A percentile compares a stretch with the other conserved stretches of the same genome.
Evolutionary conservation across 768 basidiomycete genomes (phyloP).

Genomic region (Lactifluus piperatus): DNA sequence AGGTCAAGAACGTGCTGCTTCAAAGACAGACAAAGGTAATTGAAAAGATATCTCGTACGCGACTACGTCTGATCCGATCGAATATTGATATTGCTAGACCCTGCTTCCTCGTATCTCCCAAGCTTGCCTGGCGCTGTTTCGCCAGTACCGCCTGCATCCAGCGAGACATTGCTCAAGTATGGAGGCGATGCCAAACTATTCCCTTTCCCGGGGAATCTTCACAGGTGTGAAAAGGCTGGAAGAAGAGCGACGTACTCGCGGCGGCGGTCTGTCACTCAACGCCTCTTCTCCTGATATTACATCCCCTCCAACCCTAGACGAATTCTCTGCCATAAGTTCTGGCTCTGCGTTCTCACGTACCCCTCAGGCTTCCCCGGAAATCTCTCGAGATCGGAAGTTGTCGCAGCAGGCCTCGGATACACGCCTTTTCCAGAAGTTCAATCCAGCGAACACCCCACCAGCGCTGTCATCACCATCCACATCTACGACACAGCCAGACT

Average conservation of each 20-base stretch:
- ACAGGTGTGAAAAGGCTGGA: constrained; percentile 77
- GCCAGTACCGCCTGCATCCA: constrained; percentile 69
- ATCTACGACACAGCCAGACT: constrained; percentile 42
- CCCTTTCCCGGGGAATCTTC: constrained; percentile 89
- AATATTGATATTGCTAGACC: constrained; percentile 8
- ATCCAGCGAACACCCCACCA: constrained; percentile 31
- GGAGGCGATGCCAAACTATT: constrained; percentile 65
- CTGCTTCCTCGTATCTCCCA: constrained; percentile 31
- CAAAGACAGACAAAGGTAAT: constrained; percentile 17
- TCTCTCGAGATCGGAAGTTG: constrained; percentile 49
- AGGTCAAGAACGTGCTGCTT: constrained; percentile 48
- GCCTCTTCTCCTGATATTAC: constrained; percentile 43
- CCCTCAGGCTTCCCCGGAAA: constrained; percentile 39
- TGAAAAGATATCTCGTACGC: background rate
- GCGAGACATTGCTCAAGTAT: constrained; percentile 64
- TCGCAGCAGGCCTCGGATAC: constrained; percentile 66
- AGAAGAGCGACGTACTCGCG: constrained; percentile 52
- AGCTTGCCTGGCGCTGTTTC: constrained; percentile 51
- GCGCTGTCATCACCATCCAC: constrained; percentile 35
- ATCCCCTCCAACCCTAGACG: constrained; percentile 36
- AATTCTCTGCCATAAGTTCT: constrained; percentile 35
- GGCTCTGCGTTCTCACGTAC: constrained; percentile 43
- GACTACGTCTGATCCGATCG: background rate
- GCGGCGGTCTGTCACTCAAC: constrained; percentile 41
- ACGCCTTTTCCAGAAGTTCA: constrained; percentile 49